A percentile compares a stretch with the other conserved stretches of the same genome.
Conservation (phyloP, 2,329 filamentous ascomycete species). For the Claviceps maximensis region DNA sequence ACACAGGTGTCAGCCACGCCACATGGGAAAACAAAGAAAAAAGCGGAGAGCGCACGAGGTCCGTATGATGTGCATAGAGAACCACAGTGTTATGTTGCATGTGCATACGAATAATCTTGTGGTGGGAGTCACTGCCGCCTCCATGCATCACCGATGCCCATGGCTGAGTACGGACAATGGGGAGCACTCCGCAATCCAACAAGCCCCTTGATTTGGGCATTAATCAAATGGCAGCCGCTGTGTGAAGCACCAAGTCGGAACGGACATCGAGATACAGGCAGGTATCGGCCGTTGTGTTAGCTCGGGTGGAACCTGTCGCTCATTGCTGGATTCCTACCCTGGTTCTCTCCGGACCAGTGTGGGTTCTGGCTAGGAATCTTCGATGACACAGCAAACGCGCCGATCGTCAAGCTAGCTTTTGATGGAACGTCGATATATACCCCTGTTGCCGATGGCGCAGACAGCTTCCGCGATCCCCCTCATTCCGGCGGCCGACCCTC, state of each 20-base stretch:
- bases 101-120: too few species aligned
- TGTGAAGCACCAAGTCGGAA: neutral
- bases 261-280: too few species aligned
- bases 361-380: neutral
- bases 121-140: too few species aligned
- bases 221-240: too few species aligned
- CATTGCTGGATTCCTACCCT: neutral
- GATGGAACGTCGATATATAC: neutral
- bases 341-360: neutral
- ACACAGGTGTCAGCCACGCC: neutral
- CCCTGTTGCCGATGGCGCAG: neutral
- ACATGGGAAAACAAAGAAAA: neutral
- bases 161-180: too few species aligned
- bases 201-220: too few species aligned
- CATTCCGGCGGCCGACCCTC: neutral
- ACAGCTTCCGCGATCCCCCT: neutral
- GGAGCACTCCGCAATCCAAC: too few species aligned
- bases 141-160: too few species aligned
- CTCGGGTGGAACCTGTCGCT: conserved; percentile 1
- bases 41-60: too few species aligned
- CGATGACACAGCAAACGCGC: conserved; percentile 4
- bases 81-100: too few species aligned
- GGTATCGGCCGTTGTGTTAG: neutral
- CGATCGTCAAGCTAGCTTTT: conserved; percentile 3
- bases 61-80: too few species aligned